Conservation (phyloP, 2,329 filamentous ascomycete species). For the Diaporthe sp. region DNA sequence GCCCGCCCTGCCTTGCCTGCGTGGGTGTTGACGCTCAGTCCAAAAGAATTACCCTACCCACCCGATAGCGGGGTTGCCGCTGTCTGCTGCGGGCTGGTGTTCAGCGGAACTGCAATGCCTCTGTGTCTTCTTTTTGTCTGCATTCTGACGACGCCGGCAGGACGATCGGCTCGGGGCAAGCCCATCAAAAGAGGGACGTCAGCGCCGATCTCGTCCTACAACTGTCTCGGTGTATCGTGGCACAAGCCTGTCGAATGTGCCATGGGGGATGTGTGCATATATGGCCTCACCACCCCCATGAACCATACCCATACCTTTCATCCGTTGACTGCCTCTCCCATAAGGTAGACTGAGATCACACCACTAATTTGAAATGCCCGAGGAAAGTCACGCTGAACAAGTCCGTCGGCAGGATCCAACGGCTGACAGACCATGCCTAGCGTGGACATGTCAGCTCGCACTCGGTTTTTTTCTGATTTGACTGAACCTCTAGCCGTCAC, state of each 20-base stretch:
- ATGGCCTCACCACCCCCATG: too few relatives aligned
- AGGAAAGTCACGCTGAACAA: not conserved
- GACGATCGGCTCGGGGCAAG: not conserved
- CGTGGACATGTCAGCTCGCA: constrained; percentile 3
- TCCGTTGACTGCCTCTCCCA: too few relatives aligned
- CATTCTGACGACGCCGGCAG: not conserved
- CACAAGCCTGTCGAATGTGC: not conserved
- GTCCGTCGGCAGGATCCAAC: not conserved
- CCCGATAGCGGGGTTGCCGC: not conserved
- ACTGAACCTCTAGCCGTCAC: not conserved
- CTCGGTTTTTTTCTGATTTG: not conserved
- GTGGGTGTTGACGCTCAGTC: not conserved
- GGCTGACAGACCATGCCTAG: not conserved
- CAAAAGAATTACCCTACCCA: not conserved
- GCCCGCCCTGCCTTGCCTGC: too few relatives aligned
- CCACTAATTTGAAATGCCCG: not conserved
- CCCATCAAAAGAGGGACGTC: not conserved
- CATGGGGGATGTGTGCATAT: not conserved
- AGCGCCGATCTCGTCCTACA: not conserved
- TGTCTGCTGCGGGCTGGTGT: not conserved
- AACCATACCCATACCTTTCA: too few relatives aligned
- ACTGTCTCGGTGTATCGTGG: not conserved
- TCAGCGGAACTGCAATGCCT: not conserved
- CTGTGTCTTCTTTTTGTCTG: not conserved
- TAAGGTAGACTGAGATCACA: too few relatives aligned